These are phyloP conservation scores for Metschnikowia aberdeeniae DNA, from an alignment of 805 yeast species.

Conservation along the genomic window DNA sequence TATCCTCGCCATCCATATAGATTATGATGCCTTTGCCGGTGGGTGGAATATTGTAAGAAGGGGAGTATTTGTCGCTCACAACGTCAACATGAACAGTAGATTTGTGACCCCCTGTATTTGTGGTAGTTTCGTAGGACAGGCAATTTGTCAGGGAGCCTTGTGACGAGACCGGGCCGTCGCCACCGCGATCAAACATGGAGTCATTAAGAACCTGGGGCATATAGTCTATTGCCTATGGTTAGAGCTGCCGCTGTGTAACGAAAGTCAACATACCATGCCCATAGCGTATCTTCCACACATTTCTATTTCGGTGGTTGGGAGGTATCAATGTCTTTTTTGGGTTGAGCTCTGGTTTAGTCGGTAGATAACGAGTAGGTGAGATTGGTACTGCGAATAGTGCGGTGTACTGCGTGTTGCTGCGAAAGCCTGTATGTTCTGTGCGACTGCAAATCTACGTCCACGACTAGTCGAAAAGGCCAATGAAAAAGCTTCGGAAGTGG, in stretches of 20 bases:
- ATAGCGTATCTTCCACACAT: conserved; percentile 20
- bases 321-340: not conserved
- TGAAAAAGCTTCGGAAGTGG: conserved; percentile 25
- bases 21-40: conserved; percentile 47
- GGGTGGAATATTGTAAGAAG: conserved; percentile 61
- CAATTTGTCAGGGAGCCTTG: not conserved
- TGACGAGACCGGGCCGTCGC: not conserved
- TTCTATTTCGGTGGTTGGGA: no score
- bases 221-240: conserved; percentile 13
- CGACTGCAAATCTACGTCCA: not conserved
- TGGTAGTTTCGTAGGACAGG: conserved; percentile 6
- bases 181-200: conserved; percentile 6
- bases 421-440: no score
- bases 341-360: not conserved
- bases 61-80: conserved; percentile 17
- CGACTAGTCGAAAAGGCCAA: conserved; percentile 4
- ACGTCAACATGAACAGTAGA: conserved; percentile 7
- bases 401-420: no score
- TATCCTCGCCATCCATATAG: conserved; percentile 15
- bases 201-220: conserved; percentile 11
- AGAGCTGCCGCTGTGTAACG: not conserved
- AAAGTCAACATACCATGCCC: conserved; percentile 15
- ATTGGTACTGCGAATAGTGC: not conserved
- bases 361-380: not conserved
- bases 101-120: conserved; percentile 3